These are phyloP conservation scores for Physaria fendleri DNA, from an alignment of 345 rosid genomes.

Conservation along the genomic window DNA sequence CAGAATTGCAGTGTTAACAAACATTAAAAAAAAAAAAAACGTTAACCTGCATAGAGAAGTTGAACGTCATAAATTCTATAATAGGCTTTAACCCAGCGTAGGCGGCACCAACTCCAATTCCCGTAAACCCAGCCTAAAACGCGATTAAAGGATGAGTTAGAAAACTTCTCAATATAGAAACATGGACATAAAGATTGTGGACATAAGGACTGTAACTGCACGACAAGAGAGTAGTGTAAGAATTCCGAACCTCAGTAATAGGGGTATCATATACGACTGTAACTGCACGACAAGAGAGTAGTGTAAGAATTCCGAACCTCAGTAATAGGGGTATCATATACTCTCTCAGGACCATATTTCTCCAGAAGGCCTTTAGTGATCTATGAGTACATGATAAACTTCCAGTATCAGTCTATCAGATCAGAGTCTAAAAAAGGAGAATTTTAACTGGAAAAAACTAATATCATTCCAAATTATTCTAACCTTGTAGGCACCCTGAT, in stretches of 20 bases:
- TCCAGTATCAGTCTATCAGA: conserved; percentile 4
- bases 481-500: conserved; percentile 99
- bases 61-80: conserved; percentile 90
- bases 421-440: neutral
- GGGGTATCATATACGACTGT: conserved; percentile 92
- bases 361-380: conserved; percentile 75
- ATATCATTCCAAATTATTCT: conserved; percentile 4
- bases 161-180: neutral
- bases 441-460: neutral
- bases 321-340: conserved; percentile 88
- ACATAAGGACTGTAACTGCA: too few species aligned
- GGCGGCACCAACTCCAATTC: conserved; percentile 97
- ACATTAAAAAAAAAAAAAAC: neutral
- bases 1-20: neutral
- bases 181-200: neutral
- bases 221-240: neutral
- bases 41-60: conserved; percentile 92
- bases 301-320: conserved; percentile 42
- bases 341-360: conserved; percentile 91
- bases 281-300: neutral
- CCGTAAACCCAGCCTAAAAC: conserved; percentile 91
- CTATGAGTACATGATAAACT: conserved; percentile 28
- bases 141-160: conserved; percentile 1
- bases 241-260: conserved; percentile 64
- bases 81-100: conserved; percentile 79